These are phyloP conservation scores for Liquidambar formosana DNA, from an alignment of 164 flowering plant genomes.

Conservation along the genomic window DNA sequence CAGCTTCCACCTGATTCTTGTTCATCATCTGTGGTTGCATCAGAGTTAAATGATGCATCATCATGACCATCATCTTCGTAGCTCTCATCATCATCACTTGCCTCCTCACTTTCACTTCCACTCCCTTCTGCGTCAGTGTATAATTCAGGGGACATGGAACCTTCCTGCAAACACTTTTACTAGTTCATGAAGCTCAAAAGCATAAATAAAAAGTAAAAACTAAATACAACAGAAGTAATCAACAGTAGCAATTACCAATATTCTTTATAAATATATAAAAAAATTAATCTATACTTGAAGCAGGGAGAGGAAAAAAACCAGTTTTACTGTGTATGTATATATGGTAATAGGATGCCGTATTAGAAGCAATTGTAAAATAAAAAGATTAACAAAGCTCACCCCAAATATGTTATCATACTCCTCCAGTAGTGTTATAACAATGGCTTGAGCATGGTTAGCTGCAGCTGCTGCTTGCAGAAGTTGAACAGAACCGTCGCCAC, in stretches of 20 bases:
- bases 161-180: conserved; percentile 50
- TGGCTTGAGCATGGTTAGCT: conserved; percentile 99
- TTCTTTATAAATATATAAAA: too few species aligned
- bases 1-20: conserved; percentile 41
- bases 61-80: conserved; percentile 51
- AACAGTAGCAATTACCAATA: not conserved
- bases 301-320: not conserved
- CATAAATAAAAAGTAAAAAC: not conserved
- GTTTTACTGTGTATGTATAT: too few species aligned
- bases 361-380: not conserved
- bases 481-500: conserved; percentile 89
- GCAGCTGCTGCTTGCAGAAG: conserved; percentile 98
- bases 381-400: conserved; percentile 45
- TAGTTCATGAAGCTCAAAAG: conserved; percentile 13
- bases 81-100: conserved; percentile 65
- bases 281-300: not conserved
- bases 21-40: conserved; percentile 53
- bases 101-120: conserved; percentile 73
- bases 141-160: conserved; percentile 49
- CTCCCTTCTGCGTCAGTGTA: conserved; percentile 79
- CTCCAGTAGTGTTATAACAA: conserved; percentile 78
- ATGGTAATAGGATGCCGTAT: not conserved
- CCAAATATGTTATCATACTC: conserved; percentile 83
- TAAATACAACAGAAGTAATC: not conserved
- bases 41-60: conserved; percentile 35